Base-by-base conservation (phyloP, 1,139 yeast genomes). In the Tardiomyces digboiensis region DNA sequence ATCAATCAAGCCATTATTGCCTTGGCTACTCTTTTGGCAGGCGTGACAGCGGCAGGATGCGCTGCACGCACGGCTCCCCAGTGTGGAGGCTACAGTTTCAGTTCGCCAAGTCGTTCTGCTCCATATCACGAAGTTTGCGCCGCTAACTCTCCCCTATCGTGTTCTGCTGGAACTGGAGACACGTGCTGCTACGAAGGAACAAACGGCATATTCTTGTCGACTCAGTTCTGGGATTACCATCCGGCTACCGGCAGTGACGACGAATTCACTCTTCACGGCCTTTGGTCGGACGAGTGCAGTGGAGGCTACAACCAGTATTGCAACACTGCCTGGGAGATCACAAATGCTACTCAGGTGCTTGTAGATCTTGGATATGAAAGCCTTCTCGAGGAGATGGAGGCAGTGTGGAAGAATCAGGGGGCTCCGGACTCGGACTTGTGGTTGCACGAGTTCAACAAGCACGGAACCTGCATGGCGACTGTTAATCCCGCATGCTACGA, bases 371-470 rank as follows among this genome's bases (percentile, higher is more conserved):
- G 78, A 48, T 66, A 68, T 39, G 80, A 78, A 44, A 76, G 68
- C 3, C 68, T 91, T 44, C 68, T 81, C 42, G 62, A 67, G 2
- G 73, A 74, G 47, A 79, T 91, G 87, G 57, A 67, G 18, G 54
- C 55, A 19, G 64, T 72, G 44, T 91, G 97, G 97, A 84, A 84
- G 62, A 83, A 85, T 58, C 76, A 73, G 61, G 78, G 78, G 47
- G 91, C 93, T 1, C 59, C 74, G 48, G 96, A 88, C 59, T 86
- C 79, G 49, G 65, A 74, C 19, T 69, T 91, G 45, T 91, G 98
- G 97, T 72, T 78, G 22, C 97, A 91, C 62, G 98, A 91, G 64
- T 91, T 77, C 71, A 89, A 89, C 67, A 91, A 91, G 63, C 98
- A 91, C 59, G 97, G 91, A 3, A 88, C 97, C 0, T 91, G 97